Evolutionary conservation across 208 protist genomes (phyloP), one percentile per base, ranked within the genome.

Genomic region (Tritrichomonas foetus): DNA sequence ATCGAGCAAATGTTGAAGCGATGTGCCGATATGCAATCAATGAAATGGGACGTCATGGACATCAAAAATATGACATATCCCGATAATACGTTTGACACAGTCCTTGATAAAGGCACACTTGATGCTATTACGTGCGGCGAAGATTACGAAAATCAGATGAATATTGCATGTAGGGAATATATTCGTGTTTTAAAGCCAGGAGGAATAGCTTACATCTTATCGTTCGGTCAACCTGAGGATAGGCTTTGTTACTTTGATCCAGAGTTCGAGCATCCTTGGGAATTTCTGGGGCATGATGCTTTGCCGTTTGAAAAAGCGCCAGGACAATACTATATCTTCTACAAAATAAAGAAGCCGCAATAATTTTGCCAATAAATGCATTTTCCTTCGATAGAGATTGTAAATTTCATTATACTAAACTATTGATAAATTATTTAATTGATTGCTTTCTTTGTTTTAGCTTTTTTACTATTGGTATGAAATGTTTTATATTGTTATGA

Each of bases 1-100:
- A 89, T 89, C 44, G 78, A 89, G 25, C 78, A 89, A 57, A 89
- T 89, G 78, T 44, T 33, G 39, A 47, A 57, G 36, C 53, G 78
- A 89, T 89, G 22, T 89, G 27, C 78, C 16, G 41, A 89, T 16
- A 0, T 89, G 3, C 27, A 89, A 39, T 1, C 33, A 33, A 57
- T 89, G 78, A 36, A 33, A 9, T 89, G 78, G 78, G 25, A 53
- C 9, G 78, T 89, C 2, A 47, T 53, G 44, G 78, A 89, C 16
- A 89, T 89, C 8, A 53, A 14, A 22, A 89, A 89, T 22, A 89
- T 89, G 78, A 39, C 20, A 16, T 36, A 47, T 33, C 78, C 78
- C 8, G 47, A 89, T 89, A 57, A 89, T 39, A 39, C 78, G 33
- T 89, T 53, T 89, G 78, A 89, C 30, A 89, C 47, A 39, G 47